Conservation (phyloP, 805 yeast species). For the Starmerella apis region DNA sequence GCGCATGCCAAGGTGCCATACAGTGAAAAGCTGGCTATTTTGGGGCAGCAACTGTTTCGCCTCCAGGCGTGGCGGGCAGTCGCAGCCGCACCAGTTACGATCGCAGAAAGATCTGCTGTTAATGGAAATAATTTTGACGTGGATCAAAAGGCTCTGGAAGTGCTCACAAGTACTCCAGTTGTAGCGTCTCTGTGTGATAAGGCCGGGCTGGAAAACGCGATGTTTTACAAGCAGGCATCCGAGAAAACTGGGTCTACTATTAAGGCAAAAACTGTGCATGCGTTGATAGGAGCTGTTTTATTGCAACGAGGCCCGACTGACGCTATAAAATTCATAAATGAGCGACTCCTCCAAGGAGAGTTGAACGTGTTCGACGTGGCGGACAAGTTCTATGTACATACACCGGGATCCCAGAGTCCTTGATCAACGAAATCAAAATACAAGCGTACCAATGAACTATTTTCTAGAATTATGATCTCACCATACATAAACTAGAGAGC, state of each 20-base stretch:
- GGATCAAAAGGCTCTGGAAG: conserved; percentile 25
- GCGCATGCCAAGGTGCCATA: conserved; percentile 85
- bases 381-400: conserved; percentile 19
- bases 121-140: conserved; percentile 30
- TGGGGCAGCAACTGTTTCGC: conserved; percentile 38
- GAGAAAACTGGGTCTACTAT: conserved; percentile 35
- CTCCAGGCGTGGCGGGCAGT: conserved; percentile 23
- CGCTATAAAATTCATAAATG: conserved; percentile 46
- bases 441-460: no score
- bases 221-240: conserved; percentile 28
- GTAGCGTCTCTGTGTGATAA: conserved; percentile 27
- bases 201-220: conserved; percentile 26
- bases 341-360: conserved; percentile 36
- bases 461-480: no score
- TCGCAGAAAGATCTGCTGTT: conserved; percentile 8
- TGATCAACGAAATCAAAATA: not conserved
- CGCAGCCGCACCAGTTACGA: conserved; percentile 11
- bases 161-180: conserved; percentile 27
- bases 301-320: conserved; percentile 47
- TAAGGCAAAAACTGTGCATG: conserved; percentile 43
- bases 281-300: conserved; percentile 61
- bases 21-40: conserved; percentile 69
- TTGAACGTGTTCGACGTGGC: conserved; percentile 28
- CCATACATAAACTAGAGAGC: no score
- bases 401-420: not conserved